phyloP scores from a whole-genome alignment of 2,329 filamentous ascomycete genomes.

The Fusarium aywerte region DNA sequence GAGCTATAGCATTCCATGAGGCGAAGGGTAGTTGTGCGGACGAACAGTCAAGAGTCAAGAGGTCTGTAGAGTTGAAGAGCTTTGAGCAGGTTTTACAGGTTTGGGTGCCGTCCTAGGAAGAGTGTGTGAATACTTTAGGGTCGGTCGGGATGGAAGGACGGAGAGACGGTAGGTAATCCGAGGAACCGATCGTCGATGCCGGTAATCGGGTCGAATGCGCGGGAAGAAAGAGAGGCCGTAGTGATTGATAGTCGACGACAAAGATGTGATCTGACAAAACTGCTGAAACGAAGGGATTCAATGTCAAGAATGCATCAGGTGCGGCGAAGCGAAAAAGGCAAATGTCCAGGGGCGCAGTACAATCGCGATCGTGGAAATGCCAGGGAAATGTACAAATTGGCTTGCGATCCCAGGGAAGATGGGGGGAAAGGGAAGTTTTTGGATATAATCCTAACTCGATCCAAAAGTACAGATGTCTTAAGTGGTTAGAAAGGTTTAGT shows the following conservation, averaged over 20 bases:
- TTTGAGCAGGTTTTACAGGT: background rate
- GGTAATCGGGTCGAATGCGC: conserved; percentile 27
- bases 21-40: conserved; percentile 22
- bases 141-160: conserved; percentile 7
- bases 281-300: conserved; percentile 35
- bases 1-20: conserved; percentile 65
- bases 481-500: conserved; percentile 19
- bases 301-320: conserved; percentile 43
- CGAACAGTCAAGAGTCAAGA: conserved; percentile 3
- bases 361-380: conserved; percentile 24
- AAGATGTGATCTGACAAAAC: conserved; percentile 22
- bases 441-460: conserved; percentile 14
- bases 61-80: background rate
- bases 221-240: conserved; percentile 1
- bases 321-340: conserved; percentile 17
- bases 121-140: background rate
- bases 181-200: conserved; percentile 18
- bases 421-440: conserved; percentile 20
- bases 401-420: conserved; percentile 14
- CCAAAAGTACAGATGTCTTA: conserved; percentile 35
- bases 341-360: conserved; percentile 29
- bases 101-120: background rate
- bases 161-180: conserved; percentile 8
- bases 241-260: conserved; percentile 1
- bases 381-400: conserved; percentile 26